Percentiles rank a stretch among this genome's conserved stretches.
Conservation (phyloP, 176 grass and related monocot genomes). For the Saccharum officinarum region DNA sequence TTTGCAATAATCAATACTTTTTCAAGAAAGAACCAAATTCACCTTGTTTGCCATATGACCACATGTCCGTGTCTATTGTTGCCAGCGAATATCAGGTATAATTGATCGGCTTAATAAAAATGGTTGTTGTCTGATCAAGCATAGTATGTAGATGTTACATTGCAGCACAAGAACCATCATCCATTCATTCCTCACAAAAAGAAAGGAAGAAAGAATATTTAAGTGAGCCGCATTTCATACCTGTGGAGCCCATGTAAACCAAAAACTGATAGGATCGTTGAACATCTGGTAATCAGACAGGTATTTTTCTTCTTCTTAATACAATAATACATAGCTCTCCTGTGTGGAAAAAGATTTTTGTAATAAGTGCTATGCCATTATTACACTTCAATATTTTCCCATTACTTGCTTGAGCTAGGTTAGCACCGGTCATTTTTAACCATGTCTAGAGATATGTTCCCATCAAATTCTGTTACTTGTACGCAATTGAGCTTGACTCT, state of each 20-base stretch:
- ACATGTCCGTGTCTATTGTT: not conserved
- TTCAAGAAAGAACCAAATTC: slow-evolving; percentile 15
- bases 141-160: not conserved
- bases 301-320: too few relatives aligned
- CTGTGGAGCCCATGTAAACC: too few relatives aligned
- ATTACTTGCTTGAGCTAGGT: not conserved
- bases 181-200: too few relatives aligned
- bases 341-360: too few relatives aligned
- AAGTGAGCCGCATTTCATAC: too few relatives aligned
- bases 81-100: not conserved
- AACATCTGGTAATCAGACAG: too few relatives aligned
- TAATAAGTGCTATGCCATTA: not conserved
- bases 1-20: not conserved
- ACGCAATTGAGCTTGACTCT: not conserved
- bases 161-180: too few relatives aligned
- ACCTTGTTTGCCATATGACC: slow-evolving; percentile 1
- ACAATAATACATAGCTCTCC: too few relatives aligned
- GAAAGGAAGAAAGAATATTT: too few relatives aligned
- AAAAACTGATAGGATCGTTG: too few relatives aligned
- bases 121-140: not conserved
- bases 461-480: not conserved
- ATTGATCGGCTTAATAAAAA: not conserved
- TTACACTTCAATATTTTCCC: not conserved
- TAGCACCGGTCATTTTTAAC: not conserved
- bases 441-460: slow-evolving; percentile 7